Base-by-base conservation (phyloP, 768 basidiomycete genomes). In the Rhodotorula diobovata region DNA sequence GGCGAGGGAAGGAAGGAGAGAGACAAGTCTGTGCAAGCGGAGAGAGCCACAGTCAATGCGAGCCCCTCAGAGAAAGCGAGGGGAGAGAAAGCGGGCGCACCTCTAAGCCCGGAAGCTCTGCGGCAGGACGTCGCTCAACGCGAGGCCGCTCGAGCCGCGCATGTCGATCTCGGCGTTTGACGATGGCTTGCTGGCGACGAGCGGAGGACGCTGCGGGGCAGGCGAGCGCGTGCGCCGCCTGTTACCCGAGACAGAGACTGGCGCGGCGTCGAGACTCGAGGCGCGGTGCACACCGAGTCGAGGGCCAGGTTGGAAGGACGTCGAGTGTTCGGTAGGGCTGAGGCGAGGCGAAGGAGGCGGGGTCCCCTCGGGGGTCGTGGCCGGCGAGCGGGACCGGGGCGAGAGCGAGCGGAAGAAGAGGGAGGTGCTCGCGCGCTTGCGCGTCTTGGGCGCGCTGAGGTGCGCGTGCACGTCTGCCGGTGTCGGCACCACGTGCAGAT, bases 401-500 rank as follows among this genome's bases (percentile, higher is more conserved):
- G 54, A 55, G 16, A 55, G 54, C 12, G 54, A 55, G 54, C 54
- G 54, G 54, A 55, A 25, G 54, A 55, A 55, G 30, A 54, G 53
- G 21, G 54, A 35, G 4, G 54, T 55, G 10, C 32, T 30, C 21
- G 54, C 54, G 18, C 54, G 32, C 54, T 55, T 55, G 54, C 54
- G 54, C 34, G 9, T 18, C 15, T 34, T 55, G 32, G 34, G 32
- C 34, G 32, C 21, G 14, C 34, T 21, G 9, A 35, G 32, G 9
- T 11, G 54, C 18, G 54, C 20, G 34, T 55, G 32, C 2, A 55
- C 18, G 32, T 55, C 54, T 18, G 28, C 34, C 34, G 18, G 21
- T 0, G 54, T 35, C 10, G 32, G 54, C 9, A 20, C 9, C 6
- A 5, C 45, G 45, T 25, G 48, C 23, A 20, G 25, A 5, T 7